phyloP scores from a whole-genome alignment of 2,329 filamentous ascomycete species.

The Chaetomiaceae sp. region DNA sequence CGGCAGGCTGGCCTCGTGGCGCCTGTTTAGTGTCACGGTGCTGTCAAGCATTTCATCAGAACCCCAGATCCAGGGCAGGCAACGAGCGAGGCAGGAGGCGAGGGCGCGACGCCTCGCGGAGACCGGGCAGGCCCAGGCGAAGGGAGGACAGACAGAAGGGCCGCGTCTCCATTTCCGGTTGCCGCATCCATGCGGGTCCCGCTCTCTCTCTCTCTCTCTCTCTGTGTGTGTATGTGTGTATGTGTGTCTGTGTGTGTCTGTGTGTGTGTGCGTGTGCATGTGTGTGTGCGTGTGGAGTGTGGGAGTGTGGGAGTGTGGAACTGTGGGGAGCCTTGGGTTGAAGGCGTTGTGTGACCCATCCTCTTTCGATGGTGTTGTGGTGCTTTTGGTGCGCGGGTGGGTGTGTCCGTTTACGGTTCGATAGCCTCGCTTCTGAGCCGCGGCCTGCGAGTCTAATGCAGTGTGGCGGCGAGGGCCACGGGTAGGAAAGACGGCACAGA shows the following conservation, averaged over 20 bases:
- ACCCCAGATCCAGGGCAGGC: not conserved
- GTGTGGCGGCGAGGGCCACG: not conserved
- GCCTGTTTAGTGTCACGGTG: conserved; percentile 3
- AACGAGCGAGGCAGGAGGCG: not conserved
- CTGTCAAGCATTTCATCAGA: conserved; percentile 7
- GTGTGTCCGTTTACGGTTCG: not conserved
- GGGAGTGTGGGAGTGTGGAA: no score
- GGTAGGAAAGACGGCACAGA: not conserved
- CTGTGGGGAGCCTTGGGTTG: not conserved
- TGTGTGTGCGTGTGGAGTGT: no score
- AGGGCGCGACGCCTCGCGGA: not conserved
- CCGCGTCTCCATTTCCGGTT: not conserved
- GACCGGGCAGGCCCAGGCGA: not conserved
- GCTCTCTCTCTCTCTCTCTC: no score
- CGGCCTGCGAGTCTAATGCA: not conserved
- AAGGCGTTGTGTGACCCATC: conserved; percentile 12
- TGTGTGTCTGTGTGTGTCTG: no score
- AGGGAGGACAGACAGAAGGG: not conserved
- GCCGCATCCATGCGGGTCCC: not conserved
- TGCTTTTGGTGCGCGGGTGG: not conserved
- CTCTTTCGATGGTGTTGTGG: conserved; percentile 5
- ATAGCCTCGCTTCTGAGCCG: no score
- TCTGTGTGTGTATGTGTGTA: no score
- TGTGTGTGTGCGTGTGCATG: no score
- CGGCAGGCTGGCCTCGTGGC: conserved; percentile 8